Conservation (phyloP, 108 stramenopile genomes). For the Parmales sp. region DNA sequence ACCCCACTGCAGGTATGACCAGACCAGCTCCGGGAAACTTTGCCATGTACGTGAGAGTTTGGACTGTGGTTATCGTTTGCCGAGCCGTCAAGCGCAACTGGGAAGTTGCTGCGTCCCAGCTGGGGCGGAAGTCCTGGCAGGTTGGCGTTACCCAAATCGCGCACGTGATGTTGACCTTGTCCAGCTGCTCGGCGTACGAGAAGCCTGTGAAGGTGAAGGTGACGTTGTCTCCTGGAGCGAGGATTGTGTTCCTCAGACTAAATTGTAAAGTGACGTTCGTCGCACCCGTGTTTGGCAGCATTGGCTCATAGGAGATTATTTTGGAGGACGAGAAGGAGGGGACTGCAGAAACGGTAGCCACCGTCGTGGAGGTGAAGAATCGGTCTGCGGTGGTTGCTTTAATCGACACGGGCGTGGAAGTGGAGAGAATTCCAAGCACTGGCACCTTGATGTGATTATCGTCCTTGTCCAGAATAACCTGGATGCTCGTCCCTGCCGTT, state of each 20-base stretch:
- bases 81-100: neutral
- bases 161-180: neutral
- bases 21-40: neutral
- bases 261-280: neutral
- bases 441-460: slow-evolving; percentile 3
- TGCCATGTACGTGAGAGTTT: neutral
- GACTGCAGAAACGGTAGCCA: neutral
- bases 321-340: neutral
- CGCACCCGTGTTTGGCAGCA: neutral
- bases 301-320: neutral
- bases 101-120: neutral
- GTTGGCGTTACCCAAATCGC: neutral
- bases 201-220: neutral
- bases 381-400: neutral
- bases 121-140: neutral
- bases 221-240: neutral
- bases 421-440: neutral
- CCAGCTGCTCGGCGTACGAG: neutral
- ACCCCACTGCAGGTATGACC: neutral
- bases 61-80: too few relatives aligned
- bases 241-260: neutral
- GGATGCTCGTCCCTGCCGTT: neutral
- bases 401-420: neutral
- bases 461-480: neutral
- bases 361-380: slow-evolving; percentile 7